Conservation (phyloP, 129 eudicot species). For the Lonicera japonica region DNA sequence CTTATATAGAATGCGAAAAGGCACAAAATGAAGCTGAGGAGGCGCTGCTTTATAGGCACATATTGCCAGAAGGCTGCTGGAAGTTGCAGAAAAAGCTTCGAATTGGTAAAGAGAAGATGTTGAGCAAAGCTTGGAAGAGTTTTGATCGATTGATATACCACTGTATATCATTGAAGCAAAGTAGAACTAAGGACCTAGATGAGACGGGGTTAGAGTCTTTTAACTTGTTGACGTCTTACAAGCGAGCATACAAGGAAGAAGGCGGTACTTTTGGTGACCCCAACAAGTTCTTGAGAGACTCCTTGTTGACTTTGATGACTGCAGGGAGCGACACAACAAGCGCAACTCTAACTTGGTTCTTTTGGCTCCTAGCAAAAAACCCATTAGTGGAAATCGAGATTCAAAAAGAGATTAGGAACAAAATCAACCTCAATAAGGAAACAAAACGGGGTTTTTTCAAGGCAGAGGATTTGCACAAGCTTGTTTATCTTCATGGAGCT, state of each 20-base stretch:
- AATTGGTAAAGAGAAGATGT: constrained; percentile 20
- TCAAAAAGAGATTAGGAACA: constrained; percentile 1
- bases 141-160: constrained; percentile 14
- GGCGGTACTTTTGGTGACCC: too few relatives aligned
- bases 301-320: constrained; percentile 18
- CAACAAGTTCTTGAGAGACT: constrained; percentile 10
- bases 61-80: constrained; percentile 8
- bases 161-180: too few relatives aligned
- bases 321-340: constrained; percentile 33
- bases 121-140: constrained; percentile 8
- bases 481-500: constrained; percentile 19
- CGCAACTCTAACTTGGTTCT: constrained; percentile 29
- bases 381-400: constrained; percentile 20
- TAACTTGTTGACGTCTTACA: constrained; percentile 12
- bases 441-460: background rate
- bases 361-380: constrained; percentile 22
- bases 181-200: too few relatives aligned
- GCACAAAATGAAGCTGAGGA: constrained; percentile 18
- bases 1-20: constrained; percentile 18
- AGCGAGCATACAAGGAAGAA: background rate
- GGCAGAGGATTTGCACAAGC: background rate
- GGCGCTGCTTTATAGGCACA: background rate
- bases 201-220: too few relatives aligned
- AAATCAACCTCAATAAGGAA: background rate
- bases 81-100: constrained; percentile 16